phyloP scores from a whole-genome alignment of 345 rosid species.

The Excoecaria cochinchinensis region DNA sequence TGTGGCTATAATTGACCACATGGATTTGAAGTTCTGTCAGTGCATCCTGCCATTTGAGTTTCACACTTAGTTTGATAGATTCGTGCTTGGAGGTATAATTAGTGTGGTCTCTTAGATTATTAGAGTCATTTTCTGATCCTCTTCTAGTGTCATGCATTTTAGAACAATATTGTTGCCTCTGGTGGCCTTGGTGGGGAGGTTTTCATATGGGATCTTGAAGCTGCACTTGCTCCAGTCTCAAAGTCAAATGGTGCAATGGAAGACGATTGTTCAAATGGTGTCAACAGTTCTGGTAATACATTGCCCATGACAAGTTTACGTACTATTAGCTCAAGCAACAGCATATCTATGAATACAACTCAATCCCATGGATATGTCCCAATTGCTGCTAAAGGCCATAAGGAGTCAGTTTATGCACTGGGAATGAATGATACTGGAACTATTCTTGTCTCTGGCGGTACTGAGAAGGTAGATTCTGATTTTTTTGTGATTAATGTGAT shows the following conservation, averaged over 20 bases:
- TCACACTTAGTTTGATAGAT: slow-evolving; percentile 2
- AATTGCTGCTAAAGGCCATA: slow-evolving; percentile 89
- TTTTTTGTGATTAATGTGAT: not conserved
- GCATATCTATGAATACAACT: slow-evolving; percentile 60
- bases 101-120: slow-evolving; percentile 11
- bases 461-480: slow-evolving; percentile 72
- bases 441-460: slow-evolving; percentile 97
- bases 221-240: slow-evolving; percentile 71
- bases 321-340: slow-evolving; percentile 78
- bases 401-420: slow-evolving; percentile 98
- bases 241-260: slow-evolving; percentile 71
- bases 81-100: slow-evolving; percentile 4
- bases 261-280: slow-evolving; percentile 72
- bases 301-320: slow-evolving; percentile 70
- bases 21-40: slow-evolving; percentile 26
- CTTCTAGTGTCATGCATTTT: slow-evolving; percentile 64
- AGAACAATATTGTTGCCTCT: slow-evolving; percentile 96
- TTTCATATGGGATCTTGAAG: slow-evolving; percentile 98
- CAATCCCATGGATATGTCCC: slow-evolving; percentile 83
- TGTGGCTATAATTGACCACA: slow-evolving; percentile 30
- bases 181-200: slow-evolving; percentile 99
- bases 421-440: slow-evolving; percentile 91
- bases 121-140: slow-evolving; percentile 57
- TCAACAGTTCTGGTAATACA: slow-evolving; percentile 56
- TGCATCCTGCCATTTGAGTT: slow-evolving; percentile 23